Base-by-base conservation (phyloP, 176 grass and related monocot genomes). In the Aechmea fasciata region DNA sequence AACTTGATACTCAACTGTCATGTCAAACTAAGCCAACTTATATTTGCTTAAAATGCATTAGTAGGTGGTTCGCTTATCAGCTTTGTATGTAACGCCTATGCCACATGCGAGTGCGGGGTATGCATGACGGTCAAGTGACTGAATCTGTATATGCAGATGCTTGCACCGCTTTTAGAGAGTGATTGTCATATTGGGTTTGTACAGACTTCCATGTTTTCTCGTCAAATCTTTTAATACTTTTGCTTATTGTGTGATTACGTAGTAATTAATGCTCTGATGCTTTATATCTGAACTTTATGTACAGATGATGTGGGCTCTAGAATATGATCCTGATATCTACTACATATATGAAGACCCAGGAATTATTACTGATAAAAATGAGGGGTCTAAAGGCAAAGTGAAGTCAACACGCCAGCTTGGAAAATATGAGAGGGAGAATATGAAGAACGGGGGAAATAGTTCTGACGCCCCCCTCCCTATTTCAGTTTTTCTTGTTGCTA, bases 271-370 rank as follows among this genome's bases (percentile, higher is more conserved):
- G 14, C 41, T 66, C 73, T 83, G 51, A 62, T 73, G 2, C 67
- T 54, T 64, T 64, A 28, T 79, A 15, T 82, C 17, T 57, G 26
- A 65, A 80, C 75, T 69, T 41, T 78, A 20, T 80, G 51, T 55
- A 77, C 87, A 94, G 95, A 99, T 99, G 89, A 99, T 93, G 90
- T 99, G 95, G 95, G 95, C 95, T 78, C 78, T 99, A 63, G 95
- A 99, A 74, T 99, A 93, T 65, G 87, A 99, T 49, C 95, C 95
- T 6, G 95, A 99, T 51, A 88, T 88, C 61, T 99, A 85, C 80
- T 83, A 68, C 84, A 20, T 90, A 73, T 90, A 85, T 24, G 95
- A 93, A 88, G 95, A 99, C 49, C 69, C 84, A 72, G 83, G 82
- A 25, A 53, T 78, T 73, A n/a, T 78, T 17, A 76, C 67, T 47